These are phyloP conservation scores for Cryoendolithus antarcticus DNA, from an alignment of 2,329 filamentous ascomycete species.

Conservation along the genomic window DNA sequence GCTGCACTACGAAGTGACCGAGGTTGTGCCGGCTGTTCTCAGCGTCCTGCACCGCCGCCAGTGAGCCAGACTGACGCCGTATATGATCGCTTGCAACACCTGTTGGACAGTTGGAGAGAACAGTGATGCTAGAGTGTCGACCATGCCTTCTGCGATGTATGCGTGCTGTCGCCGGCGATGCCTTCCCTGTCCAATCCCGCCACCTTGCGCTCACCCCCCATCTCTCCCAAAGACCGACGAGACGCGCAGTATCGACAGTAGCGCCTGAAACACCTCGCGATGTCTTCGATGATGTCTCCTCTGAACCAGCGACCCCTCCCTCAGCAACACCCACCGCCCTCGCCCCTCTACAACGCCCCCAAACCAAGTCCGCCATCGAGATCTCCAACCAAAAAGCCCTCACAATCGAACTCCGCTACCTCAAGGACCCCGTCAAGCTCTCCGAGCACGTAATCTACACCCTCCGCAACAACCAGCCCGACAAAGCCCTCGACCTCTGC, in stretches of 20 bases:
- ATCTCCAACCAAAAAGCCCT: slow-evolving; percentile 20
- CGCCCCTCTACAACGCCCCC: no score
- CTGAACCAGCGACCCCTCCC: background rate
- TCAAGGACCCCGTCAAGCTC: slow-evolving; percentile 64
- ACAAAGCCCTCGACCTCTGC: slow-evolving; percentile 57
- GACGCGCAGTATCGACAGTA: slow-evolving; percentile 1
- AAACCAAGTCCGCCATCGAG: background rate
- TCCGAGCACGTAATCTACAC: slow-evolving; percentile 52
- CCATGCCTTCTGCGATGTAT: slow-evolving; percentile 32
- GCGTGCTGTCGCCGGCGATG: slow-evolving; percentile 26
- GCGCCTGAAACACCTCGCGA: background rate
- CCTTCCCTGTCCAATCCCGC: slow-evolving; percentile 4
- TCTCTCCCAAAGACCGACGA: slow-evolving; percentile 5
- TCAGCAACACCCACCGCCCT: no score
- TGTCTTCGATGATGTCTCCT: background rate
- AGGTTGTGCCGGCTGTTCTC: no score
- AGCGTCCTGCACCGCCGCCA: no score
- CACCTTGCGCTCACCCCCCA: slow-evolving; percentile 13
- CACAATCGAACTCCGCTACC: slow-evolving; percentile 47
- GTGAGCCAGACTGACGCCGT: no score
- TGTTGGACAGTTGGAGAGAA: no score
- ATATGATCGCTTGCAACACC: no score
- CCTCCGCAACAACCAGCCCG: slow-evolving; percentile 46
- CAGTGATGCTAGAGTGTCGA: slow-evolving; percentile 30
- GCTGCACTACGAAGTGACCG: no score